phyloP scores from a whole-genome alignment of 2,329 filamentous ascomycete species.

The Mycocentrospora acerina region DNA sequence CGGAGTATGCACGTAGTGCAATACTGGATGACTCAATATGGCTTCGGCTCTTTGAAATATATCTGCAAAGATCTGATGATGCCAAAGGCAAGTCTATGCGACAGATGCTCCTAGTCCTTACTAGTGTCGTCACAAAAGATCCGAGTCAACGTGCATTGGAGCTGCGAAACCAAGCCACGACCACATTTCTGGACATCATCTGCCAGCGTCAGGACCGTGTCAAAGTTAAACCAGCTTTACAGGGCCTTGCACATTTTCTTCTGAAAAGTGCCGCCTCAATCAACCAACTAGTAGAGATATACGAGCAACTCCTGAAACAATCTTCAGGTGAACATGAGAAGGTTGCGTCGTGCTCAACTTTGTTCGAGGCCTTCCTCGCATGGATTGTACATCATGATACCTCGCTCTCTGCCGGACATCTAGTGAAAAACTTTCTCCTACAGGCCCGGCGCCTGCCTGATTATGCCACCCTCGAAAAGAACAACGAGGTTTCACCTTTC shows the following conservation, averaged over 20 bases:
- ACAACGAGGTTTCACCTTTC: constrained; percentile 19
- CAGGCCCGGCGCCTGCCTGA: constrained; percentile 25
- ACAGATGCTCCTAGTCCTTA: constrained; percentile 47
- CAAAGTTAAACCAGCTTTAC: constrained; percentile 69
- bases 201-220: constrained; percentile 62
- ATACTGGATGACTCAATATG: constrained; percentile 43
- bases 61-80: constrained; percentile 45
- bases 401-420: constrained; percentile 41
- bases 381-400: constrained; percentile 46
- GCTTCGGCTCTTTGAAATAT: constrained; percentile 43
- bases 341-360: constrained; percentile 11
- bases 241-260: constrained; percentile 66
- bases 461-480: constrained; percentile 3
- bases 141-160: constrained; percentile 18
- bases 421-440: constrained; percentile 38
- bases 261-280: constrained; percentile 58
- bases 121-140: constrained; percentile 37
- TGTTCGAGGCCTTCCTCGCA: constrained; percentile 31
- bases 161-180: constrained; percentile 28
- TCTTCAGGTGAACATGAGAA: constrained; percentile 1
- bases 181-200: constrained; percentile 60
- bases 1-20: constrained; percentile 26
- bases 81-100: constrained; percentile 51
- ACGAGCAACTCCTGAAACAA: constrained; percentile 13
- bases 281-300: constrained; percentile 44